Conservation (phyloP, 2,329 filamentous ascomycete species). For the Penicillium crustosum region DNA sequence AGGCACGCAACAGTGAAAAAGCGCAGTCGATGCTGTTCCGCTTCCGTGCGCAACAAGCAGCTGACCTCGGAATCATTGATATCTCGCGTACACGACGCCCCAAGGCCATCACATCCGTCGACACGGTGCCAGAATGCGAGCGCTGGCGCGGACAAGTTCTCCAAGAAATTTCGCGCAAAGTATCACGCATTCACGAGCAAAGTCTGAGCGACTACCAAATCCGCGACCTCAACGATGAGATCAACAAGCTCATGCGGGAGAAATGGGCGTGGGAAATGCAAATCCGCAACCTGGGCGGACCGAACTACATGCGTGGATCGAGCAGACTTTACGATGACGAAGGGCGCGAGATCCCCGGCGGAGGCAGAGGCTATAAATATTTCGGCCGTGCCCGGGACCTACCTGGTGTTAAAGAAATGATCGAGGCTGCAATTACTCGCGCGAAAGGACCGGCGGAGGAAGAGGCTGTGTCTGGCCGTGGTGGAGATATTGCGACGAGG, state of each 20-base stretch:
- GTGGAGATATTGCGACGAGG: conserved; percentile 51
- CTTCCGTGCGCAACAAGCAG: conserved; percentile 96
- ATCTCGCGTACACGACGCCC: conserved; percentile 84
- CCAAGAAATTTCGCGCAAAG: conserved; percentile 95
- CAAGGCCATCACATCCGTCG: conserved; percentile 84
- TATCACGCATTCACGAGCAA: conserved; percentile 89
- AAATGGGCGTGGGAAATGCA: conserved; percentile 99
- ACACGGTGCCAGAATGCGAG: conserved; percentile 81
- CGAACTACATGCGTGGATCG: conserved; percentile 85
- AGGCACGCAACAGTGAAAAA: conserved; percentile 97
- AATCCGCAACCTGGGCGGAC: conserved; percentile 91
- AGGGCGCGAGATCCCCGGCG: conserved; percentile 66
- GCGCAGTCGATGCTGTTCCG: conserved; percentile 99
- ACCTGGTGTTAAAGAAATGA: conserved; percentile 93
- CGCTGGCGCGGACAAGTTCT: conserved; percentile 98
- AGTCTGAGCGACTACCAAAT: conserved; percentile 95
- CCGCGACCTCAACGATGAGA: conserved; percentile 96
- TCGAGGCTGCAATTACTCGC: conserved; percentile 70
- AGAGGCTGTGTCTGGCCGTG: conserved; percentile 57
- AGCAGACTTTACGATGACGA: conserved; percentile 72
- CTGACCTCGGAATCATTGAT: conserved; percentile 94
- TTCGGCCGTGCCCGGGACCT: conserved; percentile 88
- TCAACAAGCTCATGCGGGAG: conserved; percentile 98
- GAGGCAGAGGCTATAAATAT: conserved; percentile 89
- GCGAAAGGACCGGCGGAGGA: conserved; percentile 65